Conservation (phyloP, 345 rosid genomes). For the Litchi chinensis region DNA sequence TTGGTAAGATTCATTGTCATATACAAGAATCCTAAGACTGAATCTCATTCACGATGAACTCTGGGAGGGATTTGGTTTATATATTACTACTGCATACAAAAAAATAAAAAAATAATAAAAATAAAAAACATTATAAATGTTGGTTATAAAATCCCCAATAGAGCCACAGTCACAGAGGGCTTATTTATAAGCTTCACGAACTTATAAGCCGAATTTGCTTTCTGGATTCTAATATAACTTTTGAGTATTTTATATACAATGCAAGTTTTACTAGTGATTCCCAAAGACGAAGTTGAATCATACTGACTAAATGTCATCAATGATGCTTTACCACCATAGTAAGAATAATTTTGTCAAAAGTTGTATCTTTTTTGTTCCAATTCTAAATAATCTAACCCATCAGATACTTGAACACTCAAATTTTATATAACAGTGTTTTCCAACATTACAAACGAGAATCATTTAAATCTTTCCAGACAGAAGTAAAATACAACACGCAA, state of each 20-base stretch:
- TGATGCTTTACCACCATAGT: background rate
- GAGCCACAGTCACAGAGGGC: background rate
- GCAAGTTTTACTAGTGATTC: background rate
- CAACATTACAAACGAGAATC: background rate
- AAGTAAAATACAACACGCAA: background rate
- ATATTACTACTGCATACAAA: too few species aligned
- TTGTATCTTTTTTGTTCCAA: background rate
- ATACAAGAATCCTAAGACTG: too few species aligned
- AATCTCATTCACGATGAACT: too few species aligned
- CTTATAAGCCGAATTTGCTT: background rate
- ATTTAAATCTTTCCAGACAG: background rate
- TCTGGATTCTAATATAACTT: background rate
- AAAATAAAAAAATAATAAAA: too few species aligned
- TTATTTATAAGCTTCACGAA: slow-evolving; percentile 1
- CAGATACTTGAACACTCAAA: background rate
- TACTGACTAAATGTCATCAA: background rate
- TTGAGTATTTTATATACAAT: background rate
- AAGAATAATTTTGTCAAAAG: background rate
- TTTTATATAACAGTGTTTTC: background rate
- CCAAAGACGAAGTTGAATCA: background rate
- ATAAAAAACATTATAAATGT: too few species aligned
- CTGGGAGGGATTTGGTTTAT: too few species aligned
- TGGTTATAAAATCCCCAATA: background rate
- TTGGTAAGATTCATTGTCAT: too few species aligned
- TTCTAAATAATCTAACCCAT: background rate